phyloP scores from a whole-genome alignment of 192 early-diverging fungal species.

The Spizellomyces sp. region DNA sequence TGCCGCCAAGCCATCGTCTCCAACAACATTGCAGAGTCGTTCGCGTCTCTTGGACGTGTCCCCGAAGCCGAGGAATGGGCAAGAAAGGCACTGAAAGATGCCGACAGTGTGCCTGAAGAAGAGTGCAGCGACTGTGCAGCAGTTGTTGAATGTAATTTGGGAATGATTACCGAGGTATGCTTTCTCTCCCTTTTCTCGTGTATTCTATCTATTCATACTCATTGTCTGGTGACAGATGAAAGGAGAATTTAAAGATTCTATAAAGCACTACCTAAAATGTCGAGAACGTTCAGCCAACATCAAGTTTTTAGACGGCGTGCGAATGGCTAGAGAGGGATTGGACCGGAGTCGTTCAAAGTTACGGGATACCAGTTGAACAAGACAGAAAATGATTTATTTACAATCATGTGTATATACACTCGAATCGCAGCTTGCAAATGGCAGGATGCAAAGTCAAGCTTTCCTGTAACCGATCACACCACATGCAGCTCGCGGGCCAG shows the following conservation, averaged over 20 bases:
- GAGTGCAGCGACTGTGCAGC: constrained; percentile 16
- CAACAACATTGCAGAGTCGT: constrained; percentile 30
- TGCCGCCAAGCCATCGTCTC: constrained; percentile 26
- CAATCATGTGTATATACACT: too few relatives aligned
- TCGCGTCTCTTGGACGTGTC: neutral
- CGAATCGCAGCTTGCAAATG: too few relatives aligned
- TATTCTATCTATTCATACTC: neutral
- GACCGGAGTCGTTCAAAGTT: neutral
- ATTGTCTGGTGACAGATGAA: neutral
- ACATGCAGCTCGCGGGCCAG: neutral
- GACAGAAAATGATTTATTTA: too few relatives aligned
- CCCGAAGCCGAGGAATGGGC: constrained; percentile 11
- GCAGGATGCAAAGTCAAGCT: neutral
- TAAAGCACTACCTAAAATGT: constrained; percentile 9
- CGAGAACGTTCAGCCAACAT: constrained; percentile 12
- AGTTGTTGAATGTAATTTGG: constrained; percentile 24
- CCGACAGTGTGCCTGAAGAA: constrained; percentile 3
- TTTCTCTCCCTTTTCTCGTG: neutral
- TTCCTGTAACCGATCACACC: constrained; percentile 2
- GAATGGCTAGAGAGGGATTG: constrained; percentile 14
- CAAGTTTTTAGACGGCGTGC: constrained; percentile 12
- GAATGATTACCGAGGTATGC: constrained; percentile 14
- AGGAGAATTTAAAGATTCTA: constrained; percentile 5
- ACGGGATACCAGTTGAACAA: too few relatives aligned
- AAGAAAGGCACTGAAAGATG: neutral